Percentiles rank a stretch among this genome's conserved stretches.
These are phyloP conservation scores for Phialophora macrospora DNA, from an alignment of 2,329 filamentous ascomycete genomes.

Conservation along the genomic window DNA sequence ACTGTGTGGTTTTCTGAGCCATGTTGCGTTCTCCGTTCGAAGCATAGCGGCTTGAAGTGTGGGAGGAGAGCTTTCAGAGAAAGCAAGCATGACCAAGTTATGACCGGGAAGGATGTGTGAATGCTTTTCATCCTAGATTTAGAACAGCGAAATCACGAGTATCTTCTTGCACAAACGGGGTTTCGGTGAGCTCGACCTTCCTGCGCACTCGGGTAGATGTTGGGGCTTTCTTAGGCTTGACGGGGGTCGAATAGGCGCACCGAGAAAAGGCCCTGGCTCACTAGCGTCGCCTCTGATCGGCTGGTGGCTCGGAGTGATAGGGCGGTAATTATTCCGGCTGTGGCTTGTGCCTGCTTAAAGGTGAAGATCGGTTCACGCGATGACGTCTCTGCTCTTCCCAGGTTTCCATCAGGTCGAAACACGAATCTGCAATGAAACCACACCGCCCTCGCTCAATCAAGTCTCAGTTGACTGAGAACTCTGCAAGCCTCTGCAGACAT, in stretches of 20 bases:
- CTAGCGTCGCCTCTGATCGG: neutral
- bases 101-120: conserved; percentile 31
- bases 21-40: conserved; percentile 18
- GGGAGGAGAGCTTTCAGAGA: conserved; percentile 18
- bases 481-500: neutral
- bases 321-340: conserved; percentile 13
- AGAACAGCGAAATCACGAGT: conserved; percentile 19
- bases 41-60: conserved; percentile 29
- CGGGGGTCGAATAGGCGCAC: conserved; percentile 1
- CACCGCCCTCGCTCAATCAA: neutral
- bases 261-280: neutral
- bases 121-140: conserved; percentile 27
- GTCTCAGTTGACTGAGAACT: neutral
- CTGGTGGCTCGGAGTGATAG: conserved; percentile 1
- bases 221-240: neutral
- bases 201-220: too few species aligned
- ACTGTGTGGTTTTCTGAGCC: conserved; percentile 29
- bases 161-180: neutral
- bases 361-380: neutral
- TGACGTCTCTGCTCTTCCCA: conserved; percentile 14
- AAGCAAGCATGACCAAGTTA: conserved; percentile 5
- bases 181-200: too few species aligned
- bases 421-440: neutral
- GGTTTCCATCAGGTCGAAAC: conserved; percentile 4
- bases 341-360: conserved; percentile 7